phyloP scores from a whole-genome alignment of 202 grass and related monocot genomes.

The Musa balbisiana region DNA sequence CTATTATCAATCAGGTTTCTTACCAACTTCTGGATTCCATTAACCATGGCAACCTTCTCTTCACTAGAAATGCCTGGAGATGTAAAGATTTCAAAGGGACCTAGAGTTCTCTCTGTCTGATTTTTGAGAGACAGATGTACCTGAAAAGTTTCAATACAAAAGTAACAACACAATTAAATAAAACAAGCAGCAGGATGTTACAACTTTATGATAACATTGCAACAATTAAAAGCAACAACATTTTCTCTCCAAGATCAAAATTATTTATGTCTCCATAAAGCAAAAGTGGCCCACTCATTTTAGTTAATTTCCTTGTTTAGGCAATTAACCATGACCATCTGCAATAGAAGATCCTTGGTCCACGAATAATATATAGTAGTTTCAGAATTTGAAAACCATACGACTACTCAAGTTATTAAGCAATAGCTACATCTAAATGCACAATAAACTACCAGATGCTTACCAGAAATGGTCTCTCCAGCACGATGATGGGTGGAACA shows the following conservation, averaged over 20 bases:
- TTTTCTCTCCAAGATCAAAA: too few species aligned
- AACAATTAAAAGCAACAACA: too few species aligned
- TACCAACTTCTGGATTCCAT: slow-evolving; percentile 96
- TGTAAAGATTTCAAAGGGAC: slow-evolving; percentile 91
- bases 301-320: too few species aligned
- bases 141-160: slow-evolving; percentile 26
- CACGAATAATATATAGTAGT: too few species aligned
- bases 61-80: slow-evolving; percentile 45
- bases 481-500: slow-evolving; percentile 59
- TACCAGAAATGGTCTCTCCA: slow-evolving; percentile 81
- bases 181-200: too few species aligned
- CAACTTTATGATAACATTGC: too few species aligned
- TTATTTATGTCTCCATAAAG: too few species aligned
- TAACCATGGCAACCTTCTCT: slow-evolving; percentile 66
- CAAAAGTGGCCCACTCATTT: too few species aligned
- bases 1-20: slow-evolving; percentile 26
- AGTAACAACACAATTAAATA: not conserved
- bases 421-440: too few species aligned
- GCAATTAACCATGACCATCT: too few species aligned
- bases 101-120: slow-evolving; percentile 78
- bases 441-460: slow-evolving; percentile 9
- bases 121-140: slow-evolving; percentile 79
- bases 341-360: too few species aligned
- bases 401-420: not conserved
- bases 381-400: not conserved